These are phyloP conservation scores for Cytospora mali DNA, from an alignment of 2,329 filamentous ascomycete species.

Conservation along the genomic window DNA sequence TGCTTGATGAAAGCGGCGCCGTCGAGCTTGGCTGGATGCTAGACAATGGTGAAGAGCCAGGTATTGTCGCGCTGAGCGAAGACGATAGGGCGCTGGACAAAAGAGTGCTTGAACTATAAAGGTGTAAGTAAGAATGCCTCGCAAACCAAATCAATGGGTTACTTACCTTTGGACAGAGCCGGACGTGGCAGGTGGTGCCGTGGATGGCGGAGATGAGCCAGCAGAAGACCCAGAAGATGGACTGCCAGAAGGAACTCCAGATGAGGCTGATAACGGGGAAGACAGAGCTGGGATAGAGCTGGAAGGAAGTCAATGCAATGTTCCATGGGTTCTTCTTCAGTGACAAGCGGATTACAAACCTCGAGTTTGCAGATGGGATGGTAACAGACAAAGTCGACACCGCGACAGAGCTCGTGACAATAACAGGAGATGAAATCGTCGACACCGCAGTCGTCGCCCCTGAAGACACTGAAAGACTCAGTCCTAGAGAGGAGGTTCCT, in stretches of 20 bases:
- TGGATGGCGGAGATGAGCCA: neutral
- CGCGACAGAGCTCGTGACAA: constrained; percentile 12
- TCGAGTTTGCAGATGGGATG: constrained; percentile 8
- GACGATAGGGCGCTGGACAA: neutral
- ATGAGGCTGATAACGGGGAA: neutral
- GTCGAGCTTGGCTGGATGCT: constrained; percentile 3
- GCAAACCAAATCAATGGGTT: too few relatives aligned
- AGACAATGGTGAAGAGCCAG: constrained; percentile 7
- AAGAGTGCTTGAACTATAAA: constrained; percentile 1
- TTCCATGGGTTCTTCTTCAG: neutral
- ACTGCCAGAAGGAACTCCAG: neutral
- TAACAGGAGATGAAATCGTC: constrained; percentile 5
- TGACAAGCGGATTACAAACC: constrained; percentile 3
- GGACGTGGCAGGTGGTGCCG: neutral
- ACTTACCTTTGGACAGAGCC: neutral
- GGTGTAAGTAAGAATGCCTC: neutral
- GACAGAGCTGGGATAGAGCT: constrained; percentile 1
- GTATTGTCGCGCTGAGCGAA: constrained; percentile 2
- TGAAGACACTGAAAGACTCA: neutral
- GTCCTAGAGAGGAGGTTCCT: constrained; percentile 6
- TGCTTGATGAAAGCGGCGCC: constrained; percentile 3
- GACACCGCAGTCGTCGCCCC: neutral
- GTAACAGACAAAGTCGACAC: constrained; percentile 10
- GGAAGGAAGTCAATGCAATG: neutral
- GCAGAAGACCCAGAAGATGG: neutral